phyloP scores from a whole-genome alignment of 2,329 filamentous ascomycete genomes.

The Salinomyces thailandicus region DNA sequence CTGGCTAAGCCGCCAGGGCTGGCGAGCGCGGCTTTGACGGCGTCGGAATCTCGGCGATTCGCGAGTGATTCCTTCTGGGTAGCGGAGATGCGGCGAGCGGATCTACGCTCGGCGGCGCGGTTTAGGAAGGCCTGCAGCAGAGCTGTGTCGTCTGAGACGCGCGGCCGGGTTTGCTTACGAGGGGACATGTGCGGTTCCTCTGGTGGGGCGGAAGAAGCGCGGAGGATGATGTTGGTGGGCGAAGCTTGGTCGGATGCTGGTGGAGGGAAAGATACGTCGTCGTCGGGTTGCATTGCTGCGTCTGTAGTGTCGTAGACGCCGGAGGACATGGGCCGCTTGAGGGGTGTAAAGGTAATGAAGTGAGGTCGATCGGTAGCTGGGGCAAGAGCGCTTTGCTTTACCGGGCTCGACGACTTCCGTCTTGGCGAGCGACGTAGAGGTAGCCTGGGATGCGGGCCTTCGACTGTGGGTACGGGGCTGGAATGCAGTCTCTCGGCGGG shows the following conservation, averaged over 20 bases:
- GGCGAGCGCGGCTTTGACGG: slow-evolving; percentile 36
- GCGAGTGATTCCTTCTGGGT: slow-evolving; percentile 29
- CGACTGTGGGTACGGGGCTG: slow-evolving; percentile 12
- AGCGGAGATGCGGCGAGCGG: slow-evolving; percentile 12
- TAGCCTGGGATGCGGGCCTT: slow-evolving; percentile 11
- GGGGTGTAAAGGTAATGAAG: slow-evolving; percentile 18
- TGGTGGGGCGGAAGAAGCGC: slow-evolving; percentile 24
- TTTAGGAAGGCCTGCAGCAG: slow-evolving; percentile 40
- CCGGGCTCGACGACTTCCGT: slow-evolving; percentile 20
- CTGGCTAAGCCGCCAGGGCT: slow-evolving; percentile 15
- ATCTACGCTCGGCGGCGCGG: slow-evolving; percentile 39
- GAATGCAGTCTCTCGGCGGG: slow-evolving; percentile 7
- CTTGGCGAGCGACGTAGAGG: slow-evolving; percentile 18
- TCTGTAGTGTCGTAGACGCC: not conserved
- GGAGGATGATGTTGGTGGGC: not conserved
- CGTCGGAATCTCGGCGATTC: slow-evolving; percentile 39
- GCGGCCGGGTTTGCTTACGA: slow-evolving; percentile 20
- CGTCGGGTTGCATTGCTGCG: no score
- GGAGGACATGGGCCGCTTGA: not conserved
- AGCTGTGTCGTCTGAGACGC: slow-evolving; percentile 38
- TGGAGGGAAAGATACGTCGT: no score
- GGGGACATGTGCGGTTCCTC: slow-evolving; percentile 17
- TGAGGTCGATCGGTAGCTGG: slow-evolving; percentile 10
- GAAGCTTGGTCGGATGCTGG: no score
- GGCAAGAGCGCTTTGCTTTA: slow-evolving; percentile 13